Conservation (phyloP, 768 basidiomycete species). For the Suillus cothurnatus region DNA sequence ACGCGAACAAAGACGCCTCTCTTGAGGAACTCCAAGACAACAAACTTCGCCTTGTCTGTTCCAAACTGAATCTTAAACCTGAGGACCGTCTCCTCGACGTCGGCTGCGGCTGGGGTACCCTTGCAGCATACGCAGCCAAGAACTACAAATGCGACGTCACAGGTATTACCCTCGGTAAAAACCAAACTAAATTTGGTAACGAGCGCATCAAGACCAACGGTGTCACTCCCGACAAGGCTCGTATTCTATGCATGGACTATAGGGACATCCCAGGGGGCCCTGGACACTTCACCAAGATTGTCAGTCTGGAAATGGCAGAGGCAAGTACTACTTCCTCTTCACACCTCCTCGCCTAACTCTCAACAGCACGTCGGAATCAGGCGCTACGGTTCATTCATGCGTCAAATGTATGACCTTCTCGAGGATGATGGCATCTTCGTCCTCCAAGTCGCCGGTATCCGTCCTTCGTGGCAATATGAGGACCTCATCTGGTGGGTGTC, state of each 20-base stretch:
- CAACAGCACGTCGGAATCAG: slow-evolving; percentile 90
- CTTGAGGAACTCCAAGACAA: slow-evolving; percentile 97
- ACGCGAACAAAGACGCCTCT: slow-evolving; percentile 72
- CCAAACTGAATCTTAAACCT: slow-evolving; percentile 89
- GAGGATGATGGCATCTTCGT: slow-evolving; percentile 95
- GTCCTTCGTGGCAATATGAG: slow-evolving; percentile 97
- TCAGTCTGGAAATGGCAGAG: slow-evolving; percentile 98
- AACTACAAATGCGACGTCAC: slow-evolving; percentile 97
- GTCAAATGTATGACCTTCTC: slow-evolving; percentile 89
- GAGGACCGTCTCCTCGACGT: slow-evolving; percentile 83
- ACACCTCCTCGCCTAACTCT: not conserved
- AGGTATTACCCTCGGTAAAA: slow-evolving; percentile 89
- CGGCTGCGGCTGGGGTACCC: slow-evolving; percentile 96
- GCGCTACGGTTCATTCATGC: slow-evolving; percentile 85
- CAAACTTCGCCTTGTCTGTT: slow-evolving; percentile 94
- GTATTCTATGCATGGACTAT: slow-evolving; percentile 92
- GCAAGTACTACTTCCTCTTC: slow-evolving; percentile 36
- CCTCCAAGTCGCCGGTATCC: slow-evolving; percentile 95
- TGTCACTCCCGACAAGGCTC: slow-evolving; percentile 68
- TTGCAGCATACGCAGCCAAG: slow-evolving; percentile 92
- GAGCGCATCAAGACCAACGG: slow-evolving; percentile 84
- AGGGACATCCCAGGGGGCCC: slow-evolving; percentile 81
- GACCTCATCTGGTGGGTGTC: slow-evolving; percentile 84
- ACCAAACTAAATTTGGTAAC: slow-evolving; percentile 93
- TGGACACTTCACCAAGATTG: slow-evolving; percentile 90